Evolutionary conservation across 106 monocot species (phyloP), one percentile per base, ranked within the genome.

Genomic region (Allium fistulosum): DNA sequence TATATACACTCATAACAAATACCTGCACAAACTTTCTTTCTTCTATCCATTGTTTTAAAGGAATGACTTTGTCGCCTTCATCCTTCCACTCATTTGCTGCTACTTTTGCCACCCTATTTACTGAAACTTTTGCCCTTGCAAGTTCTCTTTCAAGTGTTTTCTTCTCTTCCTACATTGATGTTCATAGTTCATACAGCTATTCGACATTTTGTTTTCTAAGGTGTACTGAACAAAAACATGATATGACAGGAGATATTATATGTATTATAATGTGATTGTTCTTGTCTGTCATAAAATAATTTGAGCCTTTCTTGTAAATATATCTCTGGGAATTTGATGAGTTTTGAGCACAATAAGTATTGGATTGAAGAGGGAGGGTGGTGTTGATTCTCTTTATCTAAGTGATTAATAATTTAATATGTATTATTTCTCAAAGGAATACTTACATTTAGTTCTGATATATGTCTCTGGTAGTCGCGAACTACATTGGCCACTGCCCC

Each of bases 21-120:
- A 90, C 90, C 85, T 83, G 85, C 46, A 90, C 49, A 48, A 76
- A 76, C 61, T 64, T 80, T 22, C 90, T 71, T 68, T 90, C 90
- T 69, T 86, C 80, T 16, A 90, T 80, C 90, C 90, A 90, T 46
- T 86, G 85, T 57, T 90, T 90, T 27, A 79, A 78, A 62, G 85
- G 83, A 68, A 81, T 86, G 68, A 80, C 62, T 65, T 78, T 85
- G 12, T 80, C 77, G 37, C 53, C 62, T 22, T 86, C 86, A 53
- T 81, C 86, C 66, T 85, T 90, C 86, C 86, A 86, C 22, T 83
- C 90, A 52, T 83, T 83, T 9, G 83, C 86, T 22, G 75, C 72
- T 22, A 72, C 75, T 16, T 73, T 76, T 26, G 90, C 90, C 45
- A 86, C 78, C 6, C 90, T 70, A 60, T 81, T 86, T 51, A 68